Conservation (phyloP, 345 rosid genomes). For the Laguncularia racemosa region DNA sequence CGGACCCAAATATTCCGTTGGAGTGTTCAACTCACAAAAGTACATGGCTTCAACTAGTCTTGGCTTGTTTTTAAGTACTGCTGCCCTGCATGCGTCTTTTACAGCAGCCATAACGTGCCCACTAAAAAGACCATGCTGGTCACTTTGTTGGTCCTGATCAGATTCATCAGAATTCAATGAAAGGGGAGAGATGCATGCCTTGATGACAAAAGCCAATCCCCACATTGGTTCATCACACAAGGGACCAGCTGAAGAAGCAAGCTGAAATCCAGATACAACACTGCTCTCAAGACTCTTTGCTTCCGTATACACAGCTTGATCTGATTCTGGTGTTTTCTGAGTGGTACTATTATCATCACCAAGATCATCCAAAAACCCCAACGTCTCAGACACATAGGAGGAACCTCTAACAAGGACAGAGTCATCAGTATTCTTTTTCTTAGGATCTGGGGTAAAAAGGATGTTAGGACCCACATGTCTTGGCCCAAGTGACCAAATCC, state of each 20-base stretch:
- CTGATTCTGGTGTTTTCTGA: constrained; percentile 24
- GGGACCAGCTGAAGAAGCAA: constrained; percentile 83
- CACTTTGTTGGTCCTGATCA: constrained; percentile 38
- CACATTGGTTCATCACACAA: constrained; percentile 89
- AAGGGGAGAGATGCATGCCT: constrained; percentile 40
- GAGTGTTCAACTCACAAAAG: constrained; percentile 78
- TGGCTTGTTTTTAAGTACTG: constrained; percentile 63
- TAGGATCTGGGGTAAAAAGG: constrained; percentile 65
- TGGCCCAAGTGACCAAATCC: constrained; percentile 95
- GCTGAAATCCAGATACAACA: constrained; percentile 75
- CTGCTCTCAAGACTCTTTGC: constrained; percentile 64
- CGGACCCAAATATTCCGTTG: constrained; percentile 60
- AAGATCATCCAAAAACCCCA: constrained; percentile 51
- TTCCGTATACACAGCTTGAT: constrained; percentile 34
- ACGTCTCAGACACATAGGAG: constrained; percentile 58
- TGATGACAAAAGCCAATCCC: constrained; percentile 77
- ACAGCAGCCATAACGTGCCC: constrained; percentile 88
- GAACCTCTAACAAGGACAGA: constrained; percentile 55
- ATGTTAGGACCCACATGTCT: constrained; percentile 87
- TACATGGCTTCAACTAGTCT: constrained; percentile 90
- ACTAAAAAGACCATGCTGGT: constrained; percentile 58
- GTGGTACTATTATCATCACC: constrained; percentile 12
- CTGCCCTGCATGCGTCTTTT: constrained; percentile 80
- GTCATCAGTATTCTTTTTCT: constrained; percentile 22
- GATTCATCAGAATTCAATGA: constrained; percentile 28